phyloP scores from a whole-genome alignment of 2,329 filamentous ascomycete genomes.

The Aspergillus sp. region DNA sequence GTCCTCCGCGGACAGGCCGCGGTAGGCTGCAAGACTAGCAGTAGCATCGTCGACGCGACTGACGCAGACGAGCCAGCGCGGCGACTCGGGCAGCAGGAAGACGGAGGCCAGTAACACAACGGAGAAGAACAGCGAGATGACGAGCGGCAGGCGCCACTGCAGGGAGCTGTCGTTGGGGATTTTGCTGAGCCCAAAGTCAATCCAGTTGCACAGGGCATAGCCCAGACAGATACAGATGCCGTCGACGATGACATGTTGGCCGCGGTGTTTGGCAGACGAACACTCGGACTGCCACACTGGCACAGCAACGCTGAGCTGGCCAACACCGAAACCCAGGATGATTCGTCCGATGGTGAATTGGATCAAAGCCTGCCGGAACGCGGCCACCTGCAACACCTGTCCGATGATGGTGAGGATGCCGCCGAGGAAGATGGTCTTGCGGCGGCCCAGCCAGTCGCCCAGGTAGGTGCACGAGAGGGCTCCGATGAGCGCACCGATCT shows the following conservation, averaged over 20 bases:
- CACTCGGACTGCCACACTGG: slow-evolving; percentile 51
- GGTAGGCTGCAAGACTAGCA: slow-evolving; percentile 13
- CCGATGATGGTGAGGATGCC: slow-evolving; percentile 26
- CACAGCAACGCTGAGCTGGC: slow-evolving; percentile 47
- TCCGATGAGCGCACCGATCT: slow-evolving; percentile 20
- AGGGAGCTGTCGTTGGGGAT: slow-evolving; percentile 37
- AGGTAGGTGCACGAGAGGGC: slow-evolving; percentile 20
- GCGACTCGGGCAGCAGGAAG: slow-evolving; percentile 51
- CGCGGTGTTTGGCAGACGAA: slow-evolving; percentile 46
- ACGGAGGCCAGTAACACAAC: slow-evolving; percentile 48
- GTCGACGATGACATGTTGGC: slow-evolving; percentile 48
- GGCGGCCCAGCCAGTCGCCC: slow-evolving; percentile 49
- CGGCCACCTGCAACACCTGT: slow-evolving; percentile 41
- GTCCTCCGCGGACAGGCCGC: slow-evolving; percentile 9
- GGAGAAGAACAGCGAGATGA: slow-evolving; percentile 54
- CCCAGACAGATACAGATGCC: slow-evolving; percentile 43
- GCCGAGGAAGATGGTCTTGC: slow-evolving; percentile 46
- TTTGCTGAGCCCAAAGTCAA: slow-evolving; percentile 47
- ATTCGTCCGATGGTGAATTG: slow-evolving; percentile 50
- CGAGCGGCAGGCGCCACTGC: slow-evolving; percentile 54
- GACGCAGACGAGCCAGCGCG: slow-evolving; percentile 21
- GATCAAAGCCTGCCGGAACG: slow-evolving; percentile 33
- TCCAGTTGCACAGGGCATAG: slow-evolving; percentile 36
- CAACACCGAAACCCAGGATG: slow-evolving; percentile 49
- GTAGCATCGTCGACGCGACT: slow-evolving; percentile 16